These are phyloP conservation scores for Leccinum solheimii DNA, from an alignment of 1,284 basidiomycete species.

Conservation along the genomic window DNA sequence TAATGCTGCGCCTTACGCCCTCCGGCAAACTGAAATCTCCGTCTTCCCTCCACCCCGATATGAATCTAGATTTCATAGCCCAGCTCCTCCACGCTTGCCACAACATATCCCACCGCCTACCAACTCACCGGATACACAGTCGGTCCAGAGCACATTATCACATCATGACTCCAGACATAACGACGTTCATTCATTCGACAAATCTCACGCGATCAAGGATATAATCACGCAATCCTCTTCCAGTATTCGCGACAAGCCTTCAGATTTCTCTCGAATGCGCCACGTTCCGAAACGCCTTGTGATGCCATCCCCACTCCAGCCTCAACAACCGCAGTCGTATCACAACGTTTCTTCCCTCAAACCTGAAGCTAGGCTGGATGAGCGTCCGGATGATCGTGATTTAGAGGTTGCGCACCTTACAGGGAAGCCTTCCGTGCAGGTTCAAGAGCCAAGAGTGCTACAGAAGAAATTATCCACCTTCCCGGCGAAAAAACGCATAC, in stretches of 20 bases:
- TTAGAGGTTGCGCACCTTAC: slow-evolving; percentile 4
- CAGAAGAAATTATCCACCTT: slow-evolving; percentile 30
- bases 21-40: slow-evolving; percentile 13
- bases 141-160: slow-evolving; percentile 1
- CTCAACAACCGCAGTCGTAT: slow-evolving; percentile 13
- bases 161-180: slow-evolving; percentile 7
- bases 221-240: slow-evolving; percentile 7
- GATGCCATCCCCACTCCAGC: slow-evolving; percentile 62
- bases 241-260: slow-evolving; percentile 15
- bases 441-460: slow-evolving; percentile 20
- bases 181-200: slow-evolving; percentile 15
- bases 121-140: slow-evolving; percentile 5
- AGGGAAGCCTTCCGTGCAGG: slow-evolving; percentile 10
- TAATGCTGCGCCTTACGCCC: slow-evolving; percentile 16
- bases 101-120: slow-evolving; percentile 8
- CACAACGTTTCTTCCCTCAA: slow-evolving; percentile 4
- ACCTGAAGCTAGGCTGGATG: slow-evolving; percentile 1
- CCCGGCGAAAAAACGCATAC: slow-evolving; percentile 28
- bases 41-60: slow-evolving; percentile 25
- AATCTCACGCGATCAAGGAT: slow-evolving; percentile 3
- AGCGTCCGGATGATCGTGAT: slow-evolving; percentile 2
- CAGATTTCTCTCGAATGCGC: slow-evolving; percentile 35
- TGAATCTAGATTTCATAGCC: slow-evolving; percentile 17
- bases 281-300: slow-evolving; percentile 62
- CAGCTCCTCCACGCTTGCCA: slow-evolving; percentile 10